Evolutionary conservation across 257 asterid species (phyloP).

Genomic region (Nicotiana benthamiana): DNA sequence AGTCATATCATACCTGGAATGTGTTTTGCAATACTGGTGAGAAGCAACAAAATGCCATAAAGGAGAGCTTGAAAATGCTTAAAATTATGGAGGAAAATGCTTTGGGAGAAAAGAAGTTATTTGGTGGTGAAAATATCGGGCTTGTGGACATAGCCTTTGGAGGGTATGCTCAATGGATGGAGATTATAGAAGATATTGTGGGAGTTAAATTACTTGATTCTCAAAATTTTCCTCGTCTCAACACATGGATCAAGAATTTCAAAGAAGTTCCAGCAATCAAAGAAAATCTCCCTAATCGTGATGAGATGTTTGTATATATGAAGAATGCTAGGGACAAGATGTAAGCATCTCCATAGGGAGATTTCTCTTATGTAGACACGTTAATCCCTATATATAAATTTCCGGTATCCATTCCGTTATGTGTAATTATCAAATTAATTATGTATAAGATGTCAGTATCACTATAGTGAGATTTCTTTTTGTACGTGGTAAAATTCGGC

Average conservation of each 20-base stretch:
- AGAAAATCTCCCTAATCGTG: constrained; percentile 8
- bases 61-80: not conserved
- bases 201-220: not conserved
- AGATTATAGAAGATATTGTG: constrained; percentile 1
- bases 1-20: not conserved
- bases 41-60: not conserved
- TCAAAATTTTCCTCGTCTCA: not conserved
- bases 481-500: no score
- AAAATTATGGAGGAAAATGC: not conserved
- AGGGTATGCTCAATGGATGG: not conserved
- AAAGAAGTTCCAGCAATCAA: not conserved
- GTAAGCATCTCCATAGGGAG: not conserved
- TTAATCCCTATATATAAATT: no score
- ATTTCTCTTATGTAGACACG: not conserved
- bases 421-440: no score
- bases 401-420: no score
- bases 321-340: not conserved
- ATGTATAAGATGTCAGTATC: no score
- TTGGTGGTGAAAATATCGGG: constrained; percentile 6
- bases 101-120: not conserved
- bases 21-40: not conserved
- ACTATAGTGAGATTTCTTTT: no score
- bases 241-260: not conserved
- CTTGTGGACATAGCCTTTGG: constrained; percentile 1
- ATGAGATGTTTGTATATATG: constrained; percentile 11